These are phyloP conservation scores for Gossypium trilobum DNA, from an alignment of 441 rosid species.

Conservation along the genomic window DNA sequence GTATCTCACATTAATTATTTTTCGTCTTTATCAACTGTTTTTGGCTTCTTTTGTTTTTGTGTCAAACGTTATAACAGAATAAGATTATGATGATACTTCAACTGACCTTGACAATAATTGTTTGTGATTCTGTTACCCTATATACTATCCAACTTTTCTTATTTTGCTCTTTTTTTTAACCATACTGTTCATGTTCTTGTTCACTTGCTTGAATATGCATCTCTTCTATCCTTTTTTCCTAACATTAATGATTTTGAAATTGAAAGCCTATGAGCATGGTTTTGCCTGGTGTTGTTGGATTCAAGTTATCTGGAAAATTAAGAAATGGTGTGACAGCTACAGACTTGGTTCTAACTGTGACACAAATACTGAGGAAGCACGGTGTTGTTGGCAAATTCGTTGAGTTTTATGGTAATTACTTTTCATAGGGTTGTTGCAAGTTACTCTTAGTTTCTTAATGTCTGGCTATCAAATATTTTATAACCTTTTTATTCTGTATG, in stretches of 20 bases:
- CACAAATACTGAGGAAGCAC: slow-evolving; percentile 95
- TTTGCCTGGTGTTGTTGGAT: slow-evolving; percentile 97
- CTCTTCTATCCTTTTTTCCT: background rate
- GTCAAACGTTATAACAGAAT: background rate
- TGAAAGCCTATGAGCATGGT: slow-evolving; percentile 99
- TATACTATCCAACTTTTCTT: background rate
- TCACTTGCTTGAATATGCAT: background rate
- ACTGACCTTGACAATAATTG: background rate
- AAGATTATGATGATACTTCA: background rate
- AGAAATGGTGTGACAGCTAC: slow-evolving; percentile 92
- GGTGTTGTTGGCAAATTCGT: slow-evolving; percentile 98
- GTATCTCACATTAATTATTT: background rate
- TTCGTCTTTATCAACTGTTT: background rate
- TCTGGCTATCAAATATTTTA: background rate
- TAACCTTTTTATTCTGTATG: background rate
- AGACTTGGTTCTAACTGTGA: slow-evolving; percentile 90
- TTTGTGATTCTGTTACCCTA: background rate
- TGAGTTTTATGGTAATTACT: slow-evolving; percentile 76
- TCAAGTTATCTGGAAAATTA: slow-evolving; percentile 77
- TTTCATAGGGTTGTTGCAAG: slow-evolving; percentile 14
- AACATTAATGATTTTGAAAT: slow-evolving; percentile 2
- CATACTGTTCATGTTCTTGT: background rate
- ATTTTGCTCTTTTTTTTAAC: background rate
- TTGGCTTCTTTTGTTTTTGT: background rate
- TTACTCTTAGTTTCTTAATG: slow-evolving; percentile 5